These are phyloP conservation scores for Pleurostoma richardsiae DNA, from an alignment of 2,329 filamentous ascomycete species.

Conservation along the genomic window DNA sequence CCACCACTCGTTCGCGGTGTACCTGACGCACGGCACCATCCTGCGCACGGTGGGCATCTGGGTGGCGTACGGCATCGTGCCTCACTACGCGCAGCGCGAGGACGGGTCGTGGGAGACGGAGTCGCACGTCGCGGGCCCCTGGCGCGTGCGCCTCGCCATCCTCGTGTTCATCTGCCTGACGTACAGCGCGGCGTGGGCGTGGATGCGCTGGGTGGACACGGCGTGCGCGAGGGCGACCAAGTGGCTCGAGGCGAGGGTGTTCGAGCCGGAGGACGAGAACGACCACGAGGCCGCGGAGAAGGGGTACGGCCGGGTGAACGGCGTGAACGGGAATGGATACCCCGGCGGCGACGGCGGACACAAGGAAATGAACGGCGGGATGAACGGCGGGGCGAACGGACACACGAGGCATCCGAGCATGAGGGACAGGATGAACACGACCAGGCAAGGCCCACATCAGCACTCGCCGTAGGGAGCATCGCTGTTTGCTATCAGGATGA, in stretches of 20 bases:
- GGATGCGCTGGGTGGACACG: conserved; percentile 46
- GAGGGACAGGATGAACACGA: no score
- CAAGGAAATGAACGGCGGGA: no score
- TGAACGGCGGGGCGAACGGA: no score
- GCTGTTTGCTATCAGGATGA: no score
- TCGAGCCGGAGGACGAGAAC: conserved; percentile 33
- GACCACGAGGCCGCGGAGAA: conserved; percentile 15
- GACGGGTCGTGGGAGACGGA: conserved; percentile 32
- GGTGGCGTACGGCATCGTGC: conserved; percentile 45
- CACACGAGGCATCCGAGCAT: no score
- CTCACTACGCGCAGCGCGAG: conserved; percentile 14
- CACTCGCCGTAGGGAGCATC: no score
- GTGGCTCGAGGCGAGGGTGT: conserved; percentile 41
- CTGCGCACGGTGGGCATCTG: conserved; percentile 44
- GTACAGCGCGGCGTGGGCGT: conserved; percentile 40
- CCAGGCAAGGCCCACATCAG: no score
- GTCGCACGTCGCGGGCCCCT: conserved; percentile 34
- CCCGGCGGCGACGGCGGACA: no score
- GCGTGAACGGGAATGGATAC: no score
- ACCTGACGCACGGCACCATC: conserved; percentile 48
- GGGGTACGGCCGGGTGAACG: conserved; percentile 4
- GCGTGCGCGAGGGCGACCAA: conserved; percentile 41
- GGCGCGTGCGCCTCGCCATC: conserved; percentile 34
- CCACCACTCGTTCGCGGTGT: conserved; percentile 50
- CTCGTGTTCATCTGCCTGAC: conserved; percentile 38